Base-by-base conservation (phyloP, 345 rosid genomes). In the Eucalyptus tenuipes region DNA sequence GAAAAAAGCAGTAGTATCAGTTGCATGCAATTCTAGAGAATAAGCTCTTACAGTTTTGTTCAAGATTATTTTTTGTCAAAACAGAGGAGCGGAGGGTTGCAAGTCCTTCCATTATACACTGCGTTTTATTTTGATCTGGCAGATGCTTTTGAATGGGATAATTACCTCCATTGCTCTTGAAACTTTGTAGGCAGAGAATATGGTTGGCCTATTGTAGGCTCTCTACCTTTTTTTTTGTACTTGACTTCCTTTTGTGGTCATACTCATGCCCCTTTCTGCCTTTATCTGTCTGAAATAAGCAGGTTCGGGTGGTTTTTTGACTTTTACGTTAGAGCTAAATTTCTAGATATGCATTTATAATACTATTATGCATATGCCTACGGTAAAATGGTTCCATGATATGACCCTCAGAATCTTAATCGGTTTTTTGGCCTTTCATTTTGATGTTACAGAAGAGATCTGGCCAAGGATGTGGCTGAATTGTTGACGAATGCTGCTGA, bases 381-480 rank as follows among this genome's bases (percentile, higher is more conserved):
- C 12, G 4, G 71, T 50, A 86, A 40, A 50, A 86, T 52, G 47
- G n/a, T 53, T 8, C 47, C 45, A 37, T 52, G n/a, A 55, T 61
- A 55, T 37, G 66, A 50, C 49, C 45, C 71, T 86, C 48, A 75
- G 84, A 87, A 48, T 44, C 82, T 22, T 22, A 87, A 48, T 87
- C 7, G 13, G 37, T 87, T 45, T 71, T 48, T 45, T 10, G 80
- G 47, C 84, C 84, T 75, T 75, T 75, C 49, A 66, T 53, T 71
- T 11, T 79, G 25, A 86, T 88, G 88, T 91, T 91, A 80, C 93
- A 97, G 99, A 95, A 94, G 97, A 89, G 96, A 96, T 87, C 89
- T 96, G 91, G 91, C 98, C 85, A 97, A 95, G 94, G 99, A 98
- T 88, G 97, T 97, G 66, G 99, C 95, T 86, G 99, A 98, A 89